A percentile compares a stretch with the other conserved stretches of the same genome.
Conservation (phyloP, 2,329 filamentous ascomycete genomes). For the Talaromyces sp. region DNA sequence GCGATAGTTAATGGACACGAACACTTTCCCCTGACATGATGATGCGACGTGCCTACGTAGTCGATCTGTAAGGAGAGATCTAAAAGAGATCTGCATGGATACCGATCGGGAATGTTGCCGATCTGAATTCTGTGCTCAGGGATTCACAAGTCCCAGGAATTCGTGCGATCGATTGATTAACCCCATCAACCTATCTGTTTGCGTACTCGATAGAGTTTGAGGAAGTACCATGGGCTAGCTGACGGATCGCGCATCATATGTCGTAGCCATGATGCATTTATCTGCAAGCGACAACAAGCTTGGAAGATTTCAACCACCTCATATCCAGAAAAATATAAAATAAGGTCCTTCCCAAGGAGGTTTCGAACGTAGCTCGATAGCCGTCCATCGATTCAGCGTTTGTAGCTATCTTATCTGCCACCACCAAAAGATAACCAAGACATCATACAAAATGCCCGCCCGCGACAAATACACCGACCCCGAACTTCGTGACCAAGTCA, state of each 20-base stretch:
- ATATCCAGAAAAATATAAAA: not conserved
- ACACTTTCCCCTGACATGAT: not conserved
- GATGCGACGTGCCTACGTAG: not conserved
- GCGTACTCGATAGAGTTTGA: not conserved
- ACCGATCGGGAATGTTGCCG: not conserved
- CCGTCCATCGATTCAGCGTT: not conserved
- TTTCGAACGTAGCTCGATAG: too few species aligned
- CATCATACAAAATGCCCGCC: constrained; percentile 36
- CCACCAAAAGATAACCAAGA: too few species aligned
- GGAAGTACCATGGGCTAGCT: too few species aligned
- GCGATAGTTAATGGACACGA: not conserved
- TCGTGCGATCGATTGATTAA: not conserved
- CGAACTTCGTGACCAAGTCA: constrained; percentile 45
- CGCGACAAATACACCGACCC: constrained; percentile 49
- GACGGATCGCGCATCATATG: too few species aligned
- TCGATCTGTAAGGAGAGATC: not conserved
- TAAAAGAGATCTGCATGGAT: not conserved
- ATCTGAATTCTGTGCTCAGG: not conserved
- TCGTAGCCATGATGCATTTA: not conserved
- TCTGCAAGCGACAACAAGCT: too few species aligned
- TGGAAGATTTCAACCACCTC: too few species aligned
- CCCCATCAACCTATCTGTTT: not conserved
- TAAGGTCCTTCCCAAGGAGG: not conserved
- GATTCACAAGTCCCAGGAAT: not conserved
- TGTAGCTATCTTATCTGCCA: not conserved